Conservation (phyloP, 352 stramenopile genomes). For the Blastocystis sp. region DNA sequence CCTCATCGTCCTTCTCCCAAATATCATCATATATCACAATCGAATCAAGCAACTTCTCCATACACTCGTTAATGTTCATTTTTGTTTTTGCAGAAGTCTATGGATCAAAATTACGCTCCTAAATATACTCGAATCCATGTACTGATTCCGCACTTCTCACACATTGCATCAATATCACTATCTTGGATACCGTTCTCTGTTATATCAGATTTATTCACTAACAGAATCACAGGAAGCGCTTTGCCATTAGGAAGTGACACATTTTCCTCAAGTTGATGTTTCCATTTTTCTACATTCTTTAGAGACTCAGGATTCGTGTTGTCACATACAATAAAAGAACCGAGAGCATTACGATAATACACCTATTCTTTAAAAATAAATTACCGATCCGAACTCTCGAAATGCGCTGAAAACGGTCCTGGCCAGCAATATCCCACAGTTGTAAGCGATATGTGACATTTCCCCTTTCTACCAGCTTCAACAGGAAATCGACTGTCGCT, state of each 20-base stretch:
- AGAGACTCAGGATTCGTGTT: conserved; percentile 81
- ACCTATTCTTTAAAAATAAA: conserved; percentile 65
- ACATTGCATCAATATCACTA: background rate
- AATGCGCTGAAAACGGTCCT: conserved; percentile 85
- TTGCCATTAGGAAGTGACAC: conserved; percentile 81
- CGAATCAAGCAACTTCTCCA: background rate
- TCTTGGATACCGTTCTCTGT: conserved; percentile 63
- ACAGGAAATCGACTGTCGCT: conserved; percentile 81
- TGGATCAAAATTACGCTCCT: too few relatives aligned
- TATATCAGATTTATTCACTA: conserved; percentile 85
- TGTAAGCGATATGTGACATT: conserved; percentile 80
- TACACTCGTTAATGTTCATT: conserved; percentile 6
- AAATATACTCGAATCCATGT: background rate
- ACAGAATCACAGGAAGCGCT: conserved; percentile 79
- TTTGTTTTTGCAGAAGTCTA: conserved; percentile 25
- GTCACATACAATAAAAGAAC: conserved; percentile 83
- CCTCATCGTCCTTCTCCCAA: background rate
- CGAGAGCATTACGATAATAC: conserved; percentile 85
- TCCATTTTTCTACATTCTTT: conserved; percentile 80
- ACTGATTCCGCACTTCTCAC: conserved; percentile 18
- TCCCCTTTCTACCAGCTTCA: conserved; percentile 78
- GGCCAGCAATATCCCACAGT: conserved; percentile 85
- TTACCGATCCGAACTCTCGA: conserved; percentile 68
- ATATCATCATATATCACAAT: conserved; percentile 4
- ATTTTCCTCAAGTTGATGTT: conserved; percentile 84